A percentile compares a stretch with the other conserved stretches of the same genome.
phyloP scores from a whole-genome alignment of 1,139 yeast species.

The Taphrina deformans region DNA sequence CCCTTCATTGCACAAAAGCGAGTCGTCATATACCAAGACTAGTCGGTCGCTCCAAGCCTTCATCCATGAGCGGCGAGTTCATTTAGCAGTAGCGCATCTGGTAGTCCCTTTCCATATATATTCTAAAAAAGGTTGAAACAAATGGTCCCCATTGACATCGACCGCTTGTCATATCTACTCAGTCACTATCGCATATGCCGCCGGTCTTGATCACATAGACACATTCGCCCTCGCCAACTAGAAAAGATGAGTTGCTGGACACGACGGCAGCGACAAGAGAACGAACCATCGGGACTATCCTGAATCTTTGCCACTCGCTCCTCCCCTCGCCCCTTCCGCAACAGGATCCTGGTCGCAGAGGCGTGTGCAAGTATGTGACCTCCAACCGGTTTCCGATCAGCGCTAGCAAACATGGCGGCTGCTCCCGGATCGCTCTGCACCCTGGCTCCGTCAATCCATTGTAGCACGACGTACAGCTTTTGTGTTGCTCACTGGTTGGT shows the following conservation, averaged over 20 bases:
- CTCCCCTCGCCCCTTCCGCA: slow-evolving; percentile 64
- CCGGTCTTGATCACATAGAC: slow-evolving; percentile 34
- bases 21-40: neutral
- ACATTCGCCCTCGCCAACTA: slow-evolving; percentile 48
- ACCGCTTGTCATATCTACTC: neutral
- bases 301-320: slow-evolving; percentile 64
- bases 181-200: slow-evolving; percentile 33
- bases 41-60: neutral
- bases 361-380: slow-evolving; percentile 55
- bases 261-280: too few species aligned
- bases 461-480: too few species aligned
- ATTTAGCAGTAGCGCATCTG: slow-evolving; percentile 2
- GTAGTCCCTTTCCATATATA: neutral
- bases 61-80: neutral
- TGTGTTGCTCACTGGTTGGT: slow-evolving; percentile 60
- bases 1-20: neutral
- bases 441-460: neutral
- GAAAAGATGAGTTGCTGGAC: neutral
- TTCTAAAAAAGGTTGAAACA: neutral
- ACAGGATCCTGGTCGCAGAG: slow-evolving; percentile 59
- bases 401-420: slow-evolving; percentile 61
- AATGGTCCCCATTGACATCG: neutral
- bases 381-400: slow-evolving; percentile 65
- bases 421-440: slow-evolving; percentile 73
- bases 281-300: slow-evolving; percentile 55